Evolutionary conservation across 1,139 yeast species (phyloP), one percentile per base, ranked within the genome.

Genomic region (Candida smagusa): DNA sequence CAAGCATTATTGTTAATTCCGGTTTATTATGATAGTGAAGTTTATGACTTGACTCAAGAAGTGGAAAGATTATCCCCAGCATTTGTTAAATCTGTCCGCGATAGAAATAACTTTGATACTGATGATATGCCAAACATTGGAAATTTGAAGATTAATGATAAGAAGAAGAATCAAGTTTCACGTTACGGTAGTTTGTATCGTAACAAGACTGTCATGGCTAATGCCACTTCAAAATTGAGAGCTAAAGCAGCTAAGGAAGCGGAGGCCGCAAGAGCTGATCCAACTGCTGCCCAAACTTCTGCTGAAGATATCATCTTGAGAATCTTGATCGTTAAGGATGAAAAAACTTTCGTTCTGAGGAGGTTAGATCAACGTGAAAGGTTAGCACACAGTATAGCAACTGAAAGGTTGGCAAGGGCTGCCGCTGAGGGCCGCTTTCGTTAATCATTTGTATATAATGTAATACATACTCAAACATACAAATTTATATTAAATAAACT

Each of bases 281-380:
- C 79, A 2, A 64, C 77, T 7, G 70, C 79, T 9, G 79, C 82
- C 6, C 78, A 79, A 37, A 67, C 74, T 3, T 63, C 66, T 8
- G 76, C 81, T 5, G 89, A 85, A 49, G 86, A 86, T 52, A 74
- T 84, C 9, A 74, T 85, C 22, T 61, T 86, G 40, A 66, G 94
- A 36, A 69, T 84, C 21, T 58, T 86, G 28, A 54, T 73, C n/a
- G 54, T 69, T 12, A 61, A 61, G 43, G 74, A 65, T 33, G 68
- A 70, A 33, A 68, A 64, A 41, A 52, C 61, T 3, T 72, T 57
- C 50, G 79, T 84, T 3, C 71, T 78, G 7, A 65, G 71, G 45
- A 65, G 88, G 38, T 53, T 85, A 33, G 77, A 74, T 19, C 84
- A 79, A 50, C 65, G 90, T 38, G 85, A 81, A 39, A 65, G 76